A percentile compares a stretch with the other conserved stretches of the same genome.
Evolutionary conservation across 2,329 filamentous ascomycete genomes (phyloP).

Genomic region (Aspergillus clavatus): DNA sequence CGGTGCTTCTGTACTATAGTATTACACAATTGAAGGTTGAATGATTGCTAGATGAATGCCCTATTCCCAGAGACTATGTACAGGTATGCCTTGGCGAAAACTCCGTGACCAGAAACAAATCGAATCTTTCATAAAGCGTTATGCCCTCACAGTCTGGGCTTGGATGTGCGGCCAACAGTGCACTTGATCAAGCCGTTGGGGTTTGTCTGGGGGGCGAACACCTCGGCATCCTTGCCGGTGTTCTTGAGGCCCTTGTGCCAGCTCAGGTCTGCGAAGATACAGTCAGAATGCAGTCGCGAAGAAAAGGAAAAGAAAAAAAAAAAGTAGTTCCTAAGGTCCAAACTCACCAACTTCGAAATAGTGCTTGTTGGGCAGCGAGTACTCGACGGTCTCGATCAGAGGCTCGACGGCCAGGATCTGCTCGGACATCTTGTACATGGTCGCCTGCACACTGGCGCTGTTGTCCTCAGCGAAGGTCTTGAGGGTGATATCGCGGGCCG

Average conservation of each 20-base stretch:
- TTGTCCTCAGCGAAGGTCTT: conserved; percentile 85
- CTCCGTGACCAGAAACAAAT: conserved; percentile 12
- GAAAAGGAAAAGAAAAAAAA: no score
- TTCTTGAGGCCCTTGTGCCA: conserved; percentile 97
- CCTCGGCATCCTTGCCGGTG: conserved; percentile 90
- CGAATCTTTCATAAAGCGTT: background rate
- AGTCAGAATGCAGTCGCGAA: no score
- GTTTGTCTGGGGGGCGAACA: conserved; percentile 86
- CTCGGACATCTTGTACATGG: conserved; percentile 98
- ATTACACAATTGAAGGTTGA: conserved; percentile 1
- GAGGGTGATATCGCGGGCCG: conserved; percentile 79
- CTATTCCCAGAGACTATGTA: conserved; percentile 14
- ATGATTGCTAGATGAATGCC: conserved; percentile 15
- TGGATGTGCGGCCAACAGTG: conserved; percentile 56
- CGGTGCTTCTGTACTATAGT: conserved; percentile 10
- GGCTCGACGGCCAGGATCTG: conserved; percentile 74
- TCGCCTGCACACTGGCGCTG: conserved; percentile 89
- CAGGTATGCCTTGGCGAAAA: conserved; percentile 11
- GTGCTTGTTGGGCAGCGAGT: conserved; percentile 93
- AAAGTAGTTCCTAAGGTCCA: no score
- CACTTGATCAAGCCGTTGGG: conserved; percentile 96
- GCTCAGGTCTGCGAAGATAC: conserved; percentile 63
- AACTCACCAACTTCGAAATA: conserved; percentile 79
- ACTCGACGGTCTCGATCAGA: conserved; percentile 67
- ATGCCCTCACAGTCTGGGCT: conserved; percentile 28